These are phyloP conservation scores for Blastobotrys chiropterorum DNA, from an alignment of 805 yeast species.

Conservation along the genomic window DNA sequence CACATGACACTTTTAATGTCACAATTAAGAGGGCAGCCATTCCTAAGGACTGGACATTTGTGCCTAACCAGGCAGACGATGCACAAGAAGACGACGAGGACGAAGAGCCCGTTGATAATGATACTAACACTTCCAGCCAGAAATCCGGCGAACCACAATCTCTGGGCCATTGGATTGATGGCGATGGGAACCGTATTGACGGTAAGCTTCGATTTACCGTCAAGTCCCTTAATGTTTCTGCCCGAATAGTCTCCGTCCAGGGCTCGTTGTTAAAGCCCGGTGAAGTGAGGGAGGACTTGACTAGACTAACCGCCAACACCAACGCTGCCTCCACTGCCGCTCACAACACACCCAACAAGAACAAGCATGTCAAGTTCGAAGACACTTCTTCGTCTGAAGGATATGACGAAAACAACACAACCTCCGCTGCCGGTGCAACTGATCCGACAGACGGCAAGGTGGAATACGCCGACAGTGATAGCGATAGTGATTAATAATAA, in stretches of 20 bases:
- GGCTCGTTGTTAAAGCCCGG: constrained; percentile 74
- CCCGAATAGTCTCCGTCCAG: constrained; percentile 77
- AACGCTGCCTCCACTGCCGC: constrained; percentile 12
- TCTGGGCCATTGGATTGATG: constrained; percentile 86
- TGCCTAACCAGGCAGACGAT: constrained; percentile 69
- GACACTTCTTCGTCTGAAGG: background rate
- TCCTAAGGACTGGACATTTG: constrained; percentile 81
- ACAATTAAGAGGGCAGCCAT: constrained; percentile 78
- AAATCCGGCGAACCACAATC: constrained; percentile 39
- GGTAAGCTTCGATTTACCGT: constrained; percentile 77
- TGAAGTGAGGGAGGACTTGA: constrained; percentile 58
- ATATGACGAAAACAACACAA: background rate
- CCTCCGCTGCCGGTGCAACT: background rate
- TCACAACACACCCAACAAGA: constrained; percentile 1
- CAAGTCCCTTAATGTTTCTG: constrained; percentile 58
- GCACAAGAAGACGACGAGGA: constrained; percentile 13
- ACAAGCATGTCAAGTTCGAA: constrained; percentile 17
- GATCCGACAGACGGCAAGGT: background rate
- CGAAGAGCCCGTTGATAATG: constrained; percentile 12
- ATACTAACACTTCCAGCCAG: constrained; percentile 18
- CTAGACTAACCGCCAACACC: constrained; percentile 72
- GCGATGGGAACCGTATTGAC: constrained; percentile 62
- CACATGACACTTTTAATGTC: constrained; percentile 94
- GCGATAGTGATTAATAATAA: constrained; percentile 3
- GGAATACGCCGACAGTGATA: constrained; percentile 5